These are phyloP conservation scores for Ajuga chamaepitys DNA, from an alignment of 257 asterid species.

Conservation along the genomic window DNA sequence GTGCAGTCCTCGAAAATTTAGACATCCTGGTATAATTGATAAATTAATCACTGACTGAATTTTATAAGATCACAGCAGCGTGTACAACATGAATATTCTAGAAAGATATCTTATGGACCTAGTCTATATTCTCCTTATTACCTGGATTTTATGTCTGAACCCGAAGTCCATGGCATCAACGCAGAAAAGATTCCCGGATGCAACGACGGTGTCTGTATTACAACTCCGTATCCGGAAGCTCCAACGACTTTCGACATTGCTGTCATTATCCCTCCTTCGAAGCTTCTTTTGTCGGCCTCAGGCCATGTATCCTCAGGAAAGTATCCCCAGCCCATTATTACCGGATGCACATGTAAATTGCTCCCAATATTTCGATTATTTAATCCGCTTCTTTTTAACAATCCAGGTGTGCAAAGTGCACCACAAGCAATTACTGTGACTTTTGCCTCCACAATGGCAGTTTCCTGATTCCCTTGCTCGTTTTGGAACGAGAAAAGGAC, in stretches of 20 bases:
- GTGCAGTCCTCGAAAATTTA: conserved; percentile 60
- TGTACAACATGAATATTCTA: too few species aligned
- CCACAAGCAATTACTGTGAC: conserved; percentile 67
- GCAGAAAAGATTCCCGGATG: conserved; percentile 82
- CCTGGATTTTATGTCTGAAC: conserved; percentile 43
- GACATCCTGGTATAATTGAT: too few species aligned
- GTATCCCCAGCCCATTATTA: conserved; percentile 69
- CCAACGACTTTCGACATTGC: conserved; percentile 60
- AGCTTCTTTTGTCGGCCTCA: conserved; percentile 38
- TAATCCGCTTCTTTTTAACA: conserved; percentile 58
- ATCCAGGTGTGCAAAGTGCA: conserved; percentile 61
- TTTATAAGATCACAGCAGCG: too few species aligned
- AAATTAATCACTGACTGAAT: too few species aligned
- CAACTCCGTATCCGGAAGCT: conserved; percentile 46
- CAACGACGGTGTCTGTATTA: conserved; percentile 69
- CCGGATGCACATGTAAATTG: conserved; percentile 73
- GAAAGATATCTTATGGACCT: too few species aligned
- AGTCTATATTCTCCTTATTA: too few species aligned
- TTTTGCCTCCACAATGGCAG: conserved; percentile 45
- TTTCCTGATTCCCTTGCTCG: conserved; percentile 23
- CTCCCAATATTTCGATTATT: conserved; percentile 65
- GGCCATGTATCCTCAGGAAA: conserved; percentile 72
- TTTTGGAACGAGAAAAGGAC: conserved; percentile 36
- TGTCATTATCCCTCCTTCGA: conserved; percentile 70
- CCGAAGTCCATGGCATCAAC: conserved; percentile 73